Evolutionary conservation across 768 basidiomycete species (phyloP).

Genomic region (Strobilomyces echinocephalus): DNA sequence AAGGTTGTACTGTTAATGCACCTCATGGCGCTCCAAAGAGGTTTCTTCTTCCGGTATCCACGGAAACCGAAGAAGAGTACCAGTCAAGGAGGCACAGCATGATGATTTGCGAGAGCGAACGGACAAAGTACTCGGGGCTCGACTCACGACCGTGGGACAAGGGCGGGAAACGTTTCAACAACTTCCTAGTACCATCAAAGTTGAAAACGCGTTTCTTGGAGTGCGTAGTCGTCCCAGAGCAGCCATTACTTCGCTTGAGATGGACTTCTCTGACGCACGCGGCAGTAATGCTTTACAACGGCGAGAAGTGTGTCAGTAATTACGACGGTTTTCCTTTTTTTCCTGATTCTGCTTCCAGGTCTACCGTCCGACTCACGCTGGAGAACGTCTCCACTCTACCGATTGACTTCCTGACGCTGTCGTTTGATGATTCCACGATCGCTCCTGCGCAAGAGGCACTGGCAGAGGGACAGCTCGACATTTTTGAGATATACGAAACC

Average conservation of each 20-base stretch:
- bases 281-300: slow-evolving; percentile 91
- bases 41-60: slow-evolving; percentile 71
- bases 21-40: slow-evolving; percentile 66
- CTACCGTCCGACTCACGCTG: slow-evolving; percentile 76
- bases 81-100: slow-evolving; percentile 54
- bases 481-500: slow-evolving; percentile 86
- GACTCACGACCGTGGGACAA: slow-evolving; percentile 64
- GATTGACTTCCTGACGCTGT: slow-evolving; percentile 80
- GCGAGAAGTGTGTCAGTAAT: slow-evolving; percentile 65
- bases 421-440: slow-evolving; percentile 89
- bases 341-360: slow-evolving; percentile 42
- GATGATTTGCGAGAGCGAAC: slow-evolving; percentile 59
- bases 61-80: slow-evolving; percentile 64
- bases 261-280: slow-evolving; percentile 89
- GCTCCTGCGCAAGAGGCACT: slow-evolving; percentile 70
- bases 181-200: slow-evolving; percentile 24
- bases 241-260: slow-evolving; percentile 82
- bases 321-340: not conserved
- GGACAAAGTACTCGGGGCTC: slow-evolving; percentile 71
- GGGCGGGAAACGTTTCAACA: slow-evolving; percentile 37
- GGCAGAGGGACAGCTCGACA: slow-evolving; percentile 72
- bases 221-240: slow-evolving; percentile 79
- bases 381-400: slow-evolving; percentile 85
- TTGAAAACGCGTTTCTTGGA: slow-evolving; percentile 56
- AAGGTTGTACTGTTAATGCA: slow-evolving; percentile 76